Base-by-base conservation (phyloP, 208 protist genomes). In the Lotmaria passim region DNA sequence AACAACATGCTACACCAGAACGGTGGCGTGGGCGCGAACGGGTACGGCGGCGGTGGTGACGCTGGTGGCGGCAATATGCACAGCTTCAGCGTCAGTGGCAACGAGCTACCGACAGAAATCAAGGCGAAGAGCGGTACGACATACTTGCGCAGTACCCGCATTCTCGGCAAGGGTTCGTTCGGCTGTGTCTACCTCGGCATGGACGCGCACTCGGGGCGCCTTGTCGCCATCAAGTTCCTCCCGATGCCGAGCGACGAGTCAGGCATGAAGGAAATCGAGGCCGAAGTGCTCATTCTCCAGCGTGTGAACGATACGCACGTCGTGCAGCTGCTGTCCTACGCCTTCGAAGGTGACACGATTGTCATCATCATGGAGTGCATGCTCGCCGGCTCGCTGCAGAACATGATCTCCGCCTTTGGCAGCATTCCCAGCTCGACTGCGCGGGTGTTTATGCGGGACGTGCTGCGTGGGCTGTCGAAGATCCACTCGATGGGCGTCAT, bases 321-420 rank as follows among this genome's bases (percentile, higher is more conserved):
- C 0, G 93, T 97, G 48, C 82, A 93, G 73, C 91, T 95, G 55
- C 89, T 94, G 48, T 86, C 85, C 21, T 96, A 93, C 74, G 86
- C 87, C 48, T 89, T 96, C 46, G 70, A 79, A 34, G 77, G 66
- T 21, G 81, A 89, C 64, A 72, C 67, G 28, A 88, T 96, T 47
- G 78, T 96, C 41, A 81, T 96, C 38, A 69, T 94, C n/a, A 95
- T 96, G 92, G 92, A 96, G 66, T 96, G 89, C 73, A 92, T 96
- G 88, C 77, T 93, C 70, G 92, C 87, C 15, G 92, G 92, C 8
- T 94, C 88, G 8, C 59, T 96, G 57, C 78, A 93, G 57, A 85
- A 85, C 60, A 86, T 97, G 69, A 78, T 97, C 31, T 69, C 61
- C 17, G 71, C 79, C 17, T 97, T 97, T 52, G 58, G 73, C 53